phyloP scores from a whole-genome alignment of 2,329 filamentous ascomycete genomes.

The Talaromyces albobiverticillius region DNA sequence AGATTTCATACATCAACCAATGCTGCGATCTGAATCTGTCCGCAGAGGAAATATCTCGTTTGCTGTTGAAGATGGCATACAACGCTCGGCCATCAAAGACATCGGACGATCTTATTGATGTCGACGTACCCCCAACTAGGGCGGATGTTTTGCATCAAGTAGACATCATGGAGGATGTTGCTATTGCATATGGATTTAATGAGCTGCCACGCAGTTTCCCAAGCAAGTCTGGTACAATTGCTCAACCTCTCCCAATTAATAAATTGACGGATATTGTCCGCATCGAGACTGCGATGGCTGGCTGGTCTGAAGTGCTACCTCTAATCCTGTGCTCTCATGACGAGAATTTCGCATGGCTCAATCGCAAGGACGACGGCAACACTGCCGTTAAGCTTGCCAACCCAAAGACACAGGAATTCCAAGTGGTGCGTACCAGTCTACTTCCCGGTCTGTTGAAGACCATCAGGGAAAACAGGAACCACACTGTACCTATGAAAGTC shows the following conservation, averaged over 20 bases:
- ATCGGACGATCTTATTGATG: conserved; percentile 69
- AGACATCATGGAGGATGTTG: conserved; percentile 98
- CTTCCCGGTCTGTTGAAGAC: conserved; percentile 90
- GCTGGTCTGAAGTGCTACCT: conserved; percentile 95
- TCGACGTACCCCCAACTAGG: conserved; percentile 81
- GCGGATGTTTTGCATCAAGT: conserved; percentile 95
- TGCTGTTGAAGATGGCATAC: conserved; percentile 87
- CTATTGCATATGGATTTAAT: conserved; percentile 97
- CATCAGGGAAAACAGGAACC: conserved; percentile 86
- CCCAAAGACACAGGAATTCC: conserved; percentile 90
- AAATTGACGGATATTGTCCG: conserved; percentile 92
- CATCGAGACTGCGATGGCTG: conserved; percentile 84
- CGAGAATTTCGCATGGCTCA: conserved; percentile 95
- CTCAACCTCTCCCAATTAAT: conserved; percentile 84
- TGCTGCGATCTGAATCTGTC: conserved; percentile 81
- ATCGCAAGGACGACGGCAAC: conserved; percentile 80
- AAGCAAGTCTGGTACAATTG: conserved; percentile 80
- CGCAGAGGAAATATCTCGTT: conserved; percentile 70
- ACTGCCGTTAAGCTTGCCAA: conserved; percentile 84
- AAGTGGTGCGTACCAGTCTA: conserved; percentile 83
- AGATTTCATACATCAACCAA: conserved; percentile 89
- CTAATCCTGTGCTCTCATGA: conserved; percentile 96
- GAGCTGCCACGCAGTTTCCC: conserved; percentile 84
- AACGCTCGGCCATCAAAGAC: conserved; percentile 70
- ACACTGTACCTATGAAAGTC: conserved; percentile 83